Conservation (phyloP, 2,329 filamentous ascomycete species). For the Didymella pinodella region DNA sequence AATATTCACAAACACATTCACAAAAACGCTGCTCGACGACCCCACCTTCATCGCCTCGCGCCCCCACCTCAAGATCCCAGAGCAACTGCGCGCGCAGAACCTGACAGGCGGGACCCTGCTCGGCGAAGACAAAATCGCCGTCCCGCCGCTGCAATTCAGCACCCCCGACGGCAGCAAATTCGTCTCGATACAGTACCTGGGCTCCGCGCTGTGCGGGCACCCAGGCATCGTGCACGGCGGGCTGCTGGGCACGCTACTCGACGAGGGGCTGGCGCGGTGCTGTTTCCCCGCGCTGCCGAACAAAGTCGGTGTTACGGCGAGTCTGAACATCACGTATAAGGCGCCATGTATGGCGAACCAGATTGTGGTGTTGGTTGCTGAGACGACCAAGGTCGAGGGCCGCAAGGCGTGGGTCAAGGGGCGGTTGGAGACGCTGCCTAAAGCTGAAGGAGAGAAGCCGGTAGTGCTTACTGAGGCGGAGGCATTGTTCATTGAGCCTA, state of each 20-base stretch:
- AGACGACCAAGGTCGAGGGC: conserved; percentile 85
- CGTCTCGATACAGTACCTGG: conserved; percentile 79
- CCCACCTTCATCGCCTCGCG: conserved; percentile 76
- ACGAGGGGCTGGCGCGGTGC: conserved; percentile 87
- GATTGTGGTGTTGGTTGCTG: conserved; percentile 79
- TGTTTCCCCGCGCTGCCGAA: conserved; percentile 89
- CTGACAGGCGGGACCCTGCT: conserved; percentile 82
- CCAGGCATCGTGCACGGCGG: conserved; percentile 91
- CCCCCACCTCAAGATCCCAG: conserved; percentile 86
- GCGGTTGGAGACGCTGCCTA: conserved; percentile 80
- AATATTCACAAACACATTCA: conserved; percentile 79
- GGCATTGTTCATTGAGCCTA: conserved; percentile 88
- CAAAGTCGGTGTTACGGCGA: conserved; percentile 85
- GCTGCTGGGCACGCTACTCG: conserved; percentile 87
- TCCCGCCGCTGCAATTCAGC: conserved; percentile 81
- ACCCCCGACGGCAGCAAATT: conserved; percentile 59
- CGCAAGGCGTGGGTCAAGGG: conserved; percentile 95
- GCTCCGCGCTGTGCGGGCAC: conserved; percentile 83
- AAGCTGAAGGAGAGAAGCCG: conserved; percentile 68
- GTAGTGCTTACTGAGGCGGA: conserved; percentile 81
- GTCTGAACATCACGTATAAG: conserved; percentile 81
- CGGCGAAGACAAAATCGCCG: conserved; percentile 76
- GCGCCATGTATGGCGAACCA: conserved; percentile 77
- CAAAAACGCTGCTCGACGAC: conserved; percentile 71
- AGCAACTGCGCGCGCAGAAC: conserved; percentile 72